A percentile compares a stretch with the other conserved stretches of the same genome.
Evolutionary conservation across 306 rosid genomes (phyloP).

Genomic region (Calophaca sinica): DNA sequence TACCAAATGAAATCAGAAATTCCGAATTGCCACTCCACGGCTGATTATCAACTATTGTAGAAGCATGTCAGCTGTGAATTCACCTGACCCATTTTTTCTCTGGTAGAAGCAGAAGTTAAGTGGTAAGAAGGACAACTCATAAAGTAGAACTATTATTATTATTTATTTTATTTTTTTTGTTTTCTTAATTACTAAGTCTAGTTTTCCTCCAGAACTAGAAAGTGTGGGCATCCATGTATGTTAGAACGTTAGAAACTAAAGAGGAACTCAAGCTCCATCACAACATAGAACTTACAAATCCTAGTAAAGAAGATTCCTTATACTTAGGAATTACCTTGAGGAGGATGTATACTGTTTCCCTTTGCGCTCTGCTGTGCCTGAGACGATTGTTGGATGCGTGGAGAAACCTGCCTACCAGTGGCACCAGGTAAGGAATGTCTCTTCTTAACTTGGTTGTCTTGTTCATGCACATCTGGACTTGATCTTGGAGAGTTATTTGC

Average conservation of each 20-base stretch:
- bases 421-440: constrained; percentile 85
- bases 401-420: constrained; percentile 79
- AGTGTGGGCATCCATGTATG: constrained; percentile 3
- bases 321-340: constrained; percentile 44
- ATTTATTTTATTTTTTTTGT: not conserved
- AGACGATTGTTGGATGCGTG: constrained; percentile 74
- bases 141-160: constrained; percentile 15
- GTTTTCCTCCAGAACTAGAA: constrained; percentile 9
- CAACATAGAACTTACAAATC: constrained; percentile 10
- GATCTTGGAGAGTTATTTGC: constrained; percentile 81
- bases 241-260: not conserved
- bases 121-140: constrained; percentile 38
- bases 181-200: not conserved
- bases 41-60: constrained; percentile 49
- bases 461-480: constrained; percentile 85
- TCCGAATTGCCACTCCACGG: constrained; percentile 42
- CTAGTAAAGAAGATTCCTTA: constrained; percentile 9
- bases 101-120: constrained; percentile 58
- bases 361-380: constrained; percentile 70
- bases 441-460: constrained; percentile 70
- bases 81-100: constrained; percentile 93
- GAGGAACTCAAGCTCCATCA: not conserved
- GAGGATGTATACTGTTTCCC: constrained; percentile 55
- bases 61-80: constrained; percentile 44
- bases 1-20: constrained; percentile 38